phyloP scores from a whole-genome alignment of 164 flowering plant genomes.

The Aristolochia californica region DNA sequence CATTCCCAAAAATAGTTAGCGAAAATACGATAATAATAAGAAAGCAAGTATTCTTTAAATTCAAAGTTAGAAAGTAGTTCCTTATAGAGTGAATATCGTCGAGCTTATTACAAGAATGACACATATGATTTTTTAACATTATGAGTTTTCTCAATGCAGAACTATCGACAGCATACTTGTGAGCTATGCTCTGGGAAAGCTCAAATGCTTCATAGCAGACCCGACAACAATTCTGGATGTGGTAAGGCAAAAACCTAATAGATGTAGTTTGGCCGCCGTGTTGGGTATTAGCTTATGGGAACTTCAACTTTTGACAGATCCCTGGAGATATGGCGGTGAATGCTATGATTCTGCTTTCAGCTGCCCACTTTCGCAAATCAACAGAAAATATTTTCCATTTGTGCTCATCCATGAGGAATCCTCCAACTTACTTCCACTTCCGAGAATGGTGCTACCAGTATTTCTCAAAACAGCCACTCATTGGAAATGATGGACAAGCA shows the following conservation, averaged over 20 bases:
- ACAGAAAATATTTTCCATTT: constrained; percentile 39
- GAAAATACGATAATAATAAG: no score
- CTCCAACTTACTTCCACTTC: constrained; percentile 13
- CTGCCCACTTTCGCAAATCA: constrained; percentile 30
- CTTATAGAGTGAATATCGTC: no score
- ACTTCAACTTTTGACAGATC: constrained; percentile 30
- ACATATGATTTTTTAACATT: no score
- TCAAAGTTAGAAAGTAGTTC: no score
- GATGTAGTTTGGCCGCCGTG: background rate
- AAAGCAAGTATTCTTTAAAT: no score
- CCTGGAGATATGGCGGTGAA: constrained; percentile 93
- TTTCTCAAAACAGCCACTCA: constrained; percentile 46
- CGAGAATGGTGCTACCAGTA: constrained; percentile 20
- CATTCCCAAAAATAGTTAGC: no score
- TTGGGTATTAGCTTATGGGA: background rate
- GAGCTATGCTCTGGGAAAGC: background rate
- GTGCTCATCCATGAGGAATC: constrained; percentile 52
- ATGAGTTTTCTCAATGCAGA: background rate
- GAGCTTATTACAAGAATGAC: no score
- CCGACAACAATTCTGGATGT: constrained; percentile 1
- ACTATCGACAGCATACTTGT: constrained; percentile 1
- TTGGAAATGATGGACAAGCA: constrained; percentile 39
- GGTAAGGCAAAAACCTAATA: background rate
- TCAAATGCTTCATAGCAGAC: background rate
- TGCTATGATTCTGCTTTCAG: constrained; percentile 52